Evolutionary conservation across 2,329 filamentous ascomycete species (phyloP).

Genomic region (Pestalotiopsis fici): DNA sequence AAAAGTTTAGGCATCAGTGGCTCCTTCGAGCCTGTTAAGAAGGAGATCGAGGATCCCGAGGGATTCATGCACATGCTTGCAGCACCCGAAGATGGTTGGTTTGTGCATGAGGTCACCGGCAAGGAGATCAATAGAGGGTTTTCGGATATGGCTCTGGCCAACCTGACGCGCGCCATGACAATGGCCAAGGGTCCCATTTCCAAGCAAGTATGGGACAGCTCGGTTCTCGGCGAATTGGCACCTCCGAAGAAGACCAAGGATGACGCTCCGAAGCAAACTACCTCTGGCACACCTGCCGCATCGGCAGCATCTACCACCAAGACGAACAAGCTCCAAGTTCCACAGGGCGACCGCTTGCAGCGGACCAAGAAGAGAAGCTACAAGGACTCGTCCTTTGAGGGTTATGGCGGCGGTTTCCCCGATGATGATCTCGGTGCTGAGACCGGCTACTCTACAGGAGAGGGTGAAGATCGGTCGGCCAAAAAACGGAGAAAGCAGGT

Average conservation of each 20-base stretch:
- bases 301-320: constrained; percentile 30
- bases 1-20: constrained; percentile 64
- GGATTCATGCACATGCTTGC: constrained; percentile 55
- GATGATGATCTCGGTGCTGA: constrained; percentile 65
- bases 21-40: constrained; percentile 61
- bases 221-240: constrained; percentile 58
- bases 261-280: constrained; percentile 31
- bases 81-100: constrained; percentile 58
- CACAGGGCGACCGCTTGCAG: constrained; percentile 58
- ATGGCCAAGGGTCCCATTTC: constrained; percentile 60
- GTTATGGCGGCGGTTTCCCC: constrained; percentile 71
- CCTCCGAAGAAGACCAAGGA: constrained; percentile 41
- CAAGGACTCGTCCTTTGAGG: constrained; percentile 72
- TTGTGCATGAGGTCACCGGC: constrained; percentile 52
- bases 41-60: constrained; percentile 50
- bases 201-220: constrained; percentile 56
- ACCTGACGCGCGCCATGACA: constrained; percentile 51
- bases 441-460: constrained; percentile 70
- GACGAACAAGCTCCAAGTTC: constrained; percentile 32
- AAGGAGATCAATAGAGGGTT: constrained; percentile 58
- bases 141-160: constrained; percentile 41
- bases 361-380: constrained; percentile 76
- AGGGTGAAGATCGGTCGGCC: constrained; percentile 60
- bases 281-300: constrained; percentile 52
- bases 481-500: constrained; percentile 70